These are phyloP conservation scores for Platanus orientalis DNA, from an alignment of 164 flowering plant species.

Conservation along the genomic window DNA sequence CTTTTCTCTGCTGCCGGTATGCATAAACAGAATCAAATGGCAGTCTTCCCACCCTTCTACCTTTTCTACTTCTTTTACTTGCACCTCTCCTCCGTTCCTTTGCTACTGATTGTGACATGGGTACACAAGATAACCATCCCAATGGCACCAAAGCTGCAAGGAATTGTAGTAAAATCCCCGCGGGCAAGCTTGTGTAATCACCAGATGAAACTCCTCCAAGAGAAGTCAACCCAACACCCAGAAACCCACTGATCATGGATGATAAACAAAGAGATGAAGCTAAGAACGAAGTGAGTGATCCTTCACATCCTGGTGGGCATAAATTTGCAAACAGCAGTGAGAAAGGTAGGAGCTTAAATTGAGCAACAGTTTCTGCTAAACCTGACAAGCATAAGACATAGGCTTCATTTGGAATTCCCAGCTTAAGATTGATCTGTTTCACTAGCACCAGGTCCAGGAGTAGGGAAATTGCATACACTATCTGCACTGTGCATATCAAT, in stretches of 20 bases:
- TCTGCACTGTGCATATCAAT: slow-evolving; percentile 48
- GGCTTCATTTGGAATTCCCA: slow-evolving; percentile 73
- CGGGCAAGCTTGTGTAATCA: slow-evolving; percentile 58
- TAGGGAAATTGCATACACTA: slow-evolving; percentile 55
- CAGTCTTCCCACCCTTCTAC: slow-evolving; percentile 44
- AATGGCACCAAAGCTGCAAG: slow-evolving; percentile 69
- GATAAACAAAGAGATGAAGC: slow-evolving; percentile 70
- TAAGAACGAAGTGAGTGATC: slow-evolving; percentile 73
- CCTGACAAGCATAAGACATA: slow-evolving; percentile 71
- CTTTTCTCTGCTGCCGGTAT: slow-evolving; percentile 45
- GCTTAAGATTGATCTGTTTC: slow-evolving; percentile 52
- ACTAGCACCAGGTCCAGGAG: slow-evolving; percentile 70
- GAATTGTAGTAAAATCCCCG: slow-evolving; percentile 65
- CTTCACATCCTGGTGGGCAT: slow-evolving; percentile 82
- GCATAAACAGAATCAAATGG: slow-evolving; percentile 22
- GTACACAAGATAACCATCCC: slow-evolving; percentile 52
- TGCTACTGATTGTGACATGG: slow-evolving; percentile 26
- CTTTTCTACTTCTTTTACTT: slow-evolving; percentile 43
- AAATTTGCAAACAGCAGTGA: slow-evolving; percentile 62
- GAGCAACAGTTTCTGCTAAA: slow-evolving; percentile 69
- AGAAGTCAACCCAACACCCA: slow-evolving; percentile 69
- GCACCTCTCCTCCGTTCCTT: slow-evolving; percentile 36
- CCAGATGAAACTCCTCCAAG: slow-evolving; percentile 57
- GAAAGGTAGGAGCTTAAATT: slow-evolving; percentile 80
- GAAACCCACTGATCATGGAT: slow-evolving; percentile 66